Evolutionary conservation across 768 basidiomycete species (phyloP).

Genomic region (Serendipita sp.): DNA sequence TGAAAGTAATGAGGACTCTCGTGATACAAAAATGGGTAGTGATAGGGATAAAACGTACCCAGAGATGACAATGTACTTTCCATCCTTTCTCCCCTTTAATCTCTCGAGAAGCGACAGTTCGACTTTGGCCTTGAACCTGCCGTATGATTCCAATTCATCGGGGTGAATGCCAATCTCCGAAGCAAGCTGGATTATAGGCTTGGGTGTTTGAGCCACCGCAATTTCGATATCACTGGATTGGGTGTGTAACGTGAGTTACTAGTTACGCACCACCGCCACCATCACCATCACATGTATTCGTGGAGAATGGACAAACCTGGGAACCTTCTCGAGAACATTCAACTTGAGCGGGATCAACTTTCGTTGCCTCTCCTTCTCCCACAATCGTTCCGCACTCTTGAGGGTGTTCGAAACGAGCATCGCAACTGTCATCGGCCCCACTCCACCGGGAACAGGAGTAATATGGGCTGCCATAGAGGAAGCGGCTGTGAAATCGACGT

Average conservation of each 20-base stretch:
- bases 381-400: slow-evolving; percentile 65
- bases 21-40: too few species aligned
- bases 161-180: slow-evolving; percentile 74
- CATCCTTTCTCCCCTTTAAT: slow-evolving; percentile 69
- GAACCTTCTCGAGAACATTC: slow-evolving; percentile 69
- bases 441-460: slow-evolving; percentile 96
- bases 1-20: not conserved
- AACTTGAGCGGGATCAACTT: slow-evolving; percentile 50
- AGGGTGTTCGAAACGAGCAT: slow-evolving; percentile 94
- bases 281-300: too few species aligned
- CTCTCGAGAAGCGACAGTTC: slow-evolving; percentile 79
- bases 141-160: slow-evolving; percentile 85
- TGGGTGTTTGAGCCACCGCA: slow-evolving; percentile 86
- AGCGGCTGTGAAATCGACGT: slow-evolving; percentile 80
- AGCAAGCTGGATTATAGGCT: slow-evolving; percentile 71
- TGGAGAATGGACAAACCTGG: slow-evolving; percentile 36
- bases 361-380: slow-evolving; percentile 48
- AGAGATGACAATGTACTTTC: slow-evolving; percentile 92
- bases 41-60: slow-evolving; percentile 35
- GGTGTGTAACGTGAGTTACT: too few species aligned
- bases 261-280: too few species aligned
- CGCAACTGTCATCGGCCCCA: slow-evolving; percentile 99
- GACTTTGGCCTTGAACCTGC: slow-evolving; percentile 94
- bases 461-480: slow-evolving; percentile 68
- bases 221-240: slow-evolving; percentile 75